Percentiles rank a stretch among this genome's conserved stretches.
phyloP scores from a whole-genome alignment of 148 eudicot genomes.

The Rhododendron molle region DNA sequence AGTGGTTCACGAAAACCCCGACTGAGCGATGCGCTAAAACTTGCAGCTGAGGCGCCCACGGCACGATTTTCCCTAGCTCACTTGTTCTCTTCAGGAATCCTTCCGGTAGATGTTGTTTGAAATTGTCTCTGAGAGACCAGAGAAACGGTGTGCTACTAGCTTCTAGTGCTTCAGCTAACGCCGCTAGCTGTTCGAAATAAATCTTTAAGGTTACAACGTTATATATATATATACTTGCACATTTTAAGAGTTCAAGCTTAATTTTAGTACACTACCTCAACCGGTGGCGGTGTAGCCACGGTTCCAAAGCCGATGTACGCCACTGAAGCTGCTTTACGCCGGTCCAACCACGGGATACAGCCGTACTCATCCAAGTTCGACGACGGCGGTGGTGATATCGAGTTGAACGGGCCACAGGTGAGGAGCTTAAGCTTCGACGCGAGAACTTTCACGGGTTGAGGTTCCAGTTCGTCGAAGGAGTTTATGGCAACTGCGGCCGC shows the following conservation, averaged over 20 bases:
- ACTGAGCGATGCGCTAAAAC: constrained; percentile 38
- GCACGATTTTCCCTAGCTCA: constrained; percentile 41
- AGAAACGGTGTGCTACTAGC: constrained; percentile 38
- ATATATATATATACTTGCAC: not conserved
- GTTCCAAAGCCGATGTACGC: constrained; percentile 69
- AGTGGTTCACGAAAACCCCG: constrained; percentile 62
- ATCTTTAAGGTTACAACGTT: not conserved
- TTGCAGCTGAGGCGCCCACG: constrained; percentile 72
- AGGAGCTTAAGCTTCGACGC: constrained; percentile 41
- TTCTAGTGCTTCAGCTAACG: constrained; percentile 53
- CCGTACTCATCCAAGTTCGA: constrained; percentile 16
- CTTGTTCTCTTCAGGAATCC: constrained; percentile 31
- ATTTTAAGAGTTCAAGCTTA: not conserved
- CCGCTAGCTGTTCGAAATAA: constrained; percentile 5
- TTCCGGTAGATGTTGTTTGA: constrained; percentile 26
- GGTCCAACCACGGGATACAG: constrained; percentile 57
- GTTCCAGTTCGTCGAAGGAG: constrained; percentile 47
- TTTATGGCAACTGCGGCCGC: constrained; percentile 44
- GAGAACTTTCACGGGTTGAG: constrained; percentile 29
- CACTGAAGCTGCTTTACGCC: constrained; percentile 24
- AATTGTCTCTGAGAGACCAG: constrained; percentile 49
- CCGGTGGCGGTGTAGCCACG: constrained; percentile 26
- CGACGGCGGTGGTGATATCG: constrained; percentile 23
- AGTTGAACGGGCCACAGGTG: constrained; percentile 50
- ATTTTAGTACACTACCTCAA: constrained; percentile 25